Percentiles rank a stretch among this genome's conserved stretches.
These are phyloP conservation scores for Hemileccinum rubropunctum DNA, from an alignment of 768 basidiomycete species.

Conservation along the genomic window DNA sequence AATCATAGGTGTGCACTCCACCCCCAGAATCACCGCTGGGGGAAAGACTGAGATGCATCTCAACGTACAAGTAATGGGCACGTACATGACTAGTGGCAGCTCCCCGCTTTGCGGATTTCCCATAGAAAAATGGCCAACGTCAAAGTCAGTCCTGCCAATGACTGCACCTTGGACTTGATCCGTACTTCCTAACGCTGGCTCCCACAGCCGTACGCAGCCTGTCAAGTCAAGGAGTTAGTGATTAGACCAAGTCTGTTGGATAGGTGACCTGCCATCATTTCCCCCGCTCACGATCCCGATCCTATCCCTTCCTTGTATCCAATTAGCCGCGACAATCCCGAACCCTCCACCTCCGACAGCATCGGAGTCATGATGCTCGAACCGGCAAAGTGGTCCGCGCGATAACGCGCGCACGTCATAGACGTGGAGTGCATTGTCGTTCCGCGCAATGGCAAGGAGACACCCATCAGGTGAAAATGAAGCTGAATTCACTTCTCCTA, in stretches of 20 bases:
- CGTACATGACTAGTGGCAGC: constrained; percentile 60
- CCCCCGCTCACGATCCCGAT: constrained; percentile 61
- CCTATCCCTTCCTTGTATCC: constrained; percentile 45
- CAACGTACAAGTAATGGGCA: constrained; percentile 12
- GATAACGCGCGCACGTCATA: constrained; percentile 60
- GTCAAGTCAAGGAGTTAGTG: constrained; percentile 3
- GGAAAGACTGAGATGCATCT: constrained; percentile 20
- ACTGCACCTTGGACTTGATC: constrained; percentile 44
- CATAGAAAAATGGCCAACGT: constrained; percentile 56
- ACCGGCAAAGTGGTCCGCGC: constrained; percentile 45
- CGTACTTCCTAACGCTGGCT: constrained; percentile 42
- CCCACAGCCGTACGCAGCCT: constrained; percentile 72
- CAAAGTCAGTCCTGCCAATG: constrained; percentile 52
- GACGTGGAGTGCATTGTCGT: constrained; percentile 56
- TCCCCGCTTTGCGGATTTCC: constrained; percentile 55
- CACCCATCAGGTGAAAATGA: constrained; percentile 59
- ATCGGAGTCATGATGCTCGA: constrained; percentile 44
- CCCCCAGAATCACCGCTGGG: constrained; percentile 51
- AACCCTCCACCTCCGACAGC: constrained; percentile 31
- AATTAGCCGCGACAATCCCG: constrained; percentile 52
- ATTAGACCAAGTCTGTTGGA: neutral
- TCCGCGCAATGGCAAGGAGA: constrained; percentile 58
- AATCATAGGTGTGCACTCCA: constrained; percentile 45
- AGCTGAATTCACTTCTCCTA: constrained; percentile 46
- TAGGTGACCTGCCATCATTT: constrained; percentile 50